Base-by-base conservation (phyloP, 257 asterid genomes). In the Solanum sparsipilum region DNA sequence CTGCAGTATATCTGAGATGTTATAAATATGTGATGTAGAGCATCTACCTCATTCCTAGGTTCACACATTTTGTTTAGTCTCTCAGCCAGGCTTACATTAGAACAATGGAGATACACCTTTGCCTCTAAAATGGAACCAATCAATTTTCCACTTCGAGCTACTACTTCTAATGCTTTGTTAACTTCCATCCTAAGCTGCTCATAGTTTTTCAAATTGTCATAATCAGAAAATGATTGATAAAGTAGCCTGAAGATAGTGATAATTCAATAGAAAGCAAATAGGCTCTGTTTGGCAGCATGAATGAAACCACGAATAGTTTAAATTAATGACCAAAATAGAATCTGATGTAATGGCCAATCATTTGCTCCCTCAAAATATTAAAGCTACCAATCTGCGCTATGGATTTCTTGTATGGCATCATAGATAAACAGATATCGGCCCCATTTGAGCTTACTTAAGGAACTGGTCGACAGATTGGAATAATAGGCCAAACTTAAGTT, bases 121-220 rank as follows among this genome's bases (percentile, higher is more conserved):
- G 99, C 98, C 88, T 97, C 99, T 88, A 96, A 94, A 89, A 98
- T 97, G 18, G 99, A 95, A 88, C 99, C 99, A 1, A 97, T 94
- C 94, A 96, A 84, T 90, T 96, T 97, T 84, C 88, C 89, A 21
- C 93, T 93, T 86, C 99, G 96, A 65, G 99, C 98, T 78, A 90
- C 48, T 41, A 41, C 93, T 90, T 97, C 99, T n/a, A 97, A 96
- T 91, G 93, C 99, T 91, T 93, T 97, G 94, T 97, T 97, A n/a
- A 97, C 99, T 92, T 97, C 99, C 5, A 93, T 96, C 91, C 99
- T 93, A 89, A 94, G 93, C 99, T 95, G 98, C 25, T 85, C 32
- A 90, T 58, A 89, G 44, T n/a, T 18, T 15, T 83, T 88, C 87
- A 87, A 83, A 81, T 81, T 81, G 41, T 48, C 85, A 81, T 46